These are phyloP conservation scores for Phytophthora niederhauseri DNA, from an alignment of 352 stramenopile genomes.

Conservation along the genomic window DNA sequence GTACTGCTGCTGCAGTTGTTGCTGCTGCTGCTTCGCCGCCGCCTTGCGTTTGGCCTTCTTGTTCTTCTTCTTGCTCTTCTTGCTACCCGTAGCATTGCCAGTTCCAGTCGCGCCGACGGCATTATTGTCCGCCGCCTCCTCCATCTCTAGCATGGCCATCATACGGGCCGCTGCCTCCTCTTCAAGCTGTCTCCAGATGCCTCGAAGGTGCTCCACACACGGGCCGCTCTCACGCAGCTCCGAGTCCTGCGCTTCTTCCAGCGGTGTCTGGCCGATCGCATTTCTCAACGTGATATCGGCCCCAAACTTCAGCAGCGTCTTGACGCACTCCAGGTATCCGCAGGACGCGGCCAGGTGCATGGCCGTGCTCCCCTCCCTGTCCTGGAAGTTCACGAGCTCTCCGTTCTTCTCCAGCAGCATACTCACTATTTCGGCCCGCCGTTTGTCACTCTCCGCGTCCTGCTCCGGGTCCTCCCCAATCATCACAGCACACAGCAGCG, in stretches of 20 bases:
- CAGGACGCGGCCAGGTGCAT: constrained; percentile 83
- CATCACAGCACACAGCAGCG: constrained; percentile 80
- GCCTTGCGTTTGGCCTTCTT: constrained; percentile 75
- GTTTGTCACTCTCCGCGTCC: constrained; percentile 46
- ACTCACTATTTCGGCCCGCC: constrained; percentile 60
- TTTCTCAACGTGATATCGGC: constrained; percentile 84
- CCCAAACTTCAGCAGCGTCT: constrained; percentile 61
- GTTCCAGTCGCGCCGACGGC: constrained; percentile 6
- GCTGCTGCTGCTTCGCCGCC: constrained; percentile 29
- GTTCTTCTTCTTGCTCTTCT: constrained; percentile 78
- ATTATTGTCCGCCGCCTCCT: constrained; percentile 48
- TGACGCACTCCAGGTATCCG: constrained; percentile 76
- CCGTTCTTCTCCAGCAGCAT: constrained; percentile 67
- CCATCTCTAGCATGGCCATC: constrained; percentile 87
- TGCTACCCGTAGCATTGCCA: constrained; percentile 21
- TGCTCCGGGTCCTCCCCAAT: constrained; percentile 75
- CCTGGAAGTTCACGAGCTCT: constrained; percentile 82
- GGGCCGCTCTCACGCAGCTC: constrained; percentile 57
- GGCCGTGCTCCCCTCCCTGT: constrained; percentile 80
- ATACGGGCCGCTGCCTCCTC: constrained; percentile 79
- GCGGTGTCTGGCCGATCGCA: constrained; percentile 74
- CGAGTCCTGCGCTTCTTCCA: constrained; percentile 80
- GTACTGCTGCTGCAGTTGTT: constrained; percentile 21
- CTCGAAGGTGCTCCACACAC: constrained; percentile 65
- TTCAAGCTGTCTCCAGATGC: constrained; percentile 74